phyloP scores from a whole-genome alignment of 2,329 filamentous ascomycete genomes.

The Atkinsonella hypoxylon region DNA sequence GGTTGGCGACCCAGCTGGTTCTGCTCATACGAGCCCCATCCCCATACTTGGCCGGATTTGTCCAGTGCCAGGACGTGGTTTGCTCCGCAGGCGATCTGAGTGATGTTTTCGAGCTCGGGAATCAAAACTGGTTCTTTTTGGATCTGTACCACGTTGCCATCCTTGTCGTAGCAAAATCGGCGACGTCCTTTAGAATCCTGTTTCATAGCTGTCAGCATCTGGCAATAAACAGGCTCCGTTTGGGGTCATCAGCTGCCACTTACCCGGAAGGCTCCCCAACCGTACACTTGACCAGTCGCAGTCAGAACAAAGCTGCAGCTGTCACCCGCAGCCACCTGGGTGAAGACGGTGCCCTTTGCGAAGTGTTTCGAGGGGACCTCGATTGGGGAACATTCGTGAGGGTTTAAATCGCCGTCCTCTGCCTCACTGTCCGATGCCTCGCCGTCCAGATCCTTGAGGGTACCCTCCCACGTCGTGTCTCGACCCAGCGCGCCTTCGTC shows the following conservation, averaged over 20 bases:
- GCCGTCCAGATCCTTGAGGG: slow-evolving; percentile 45
- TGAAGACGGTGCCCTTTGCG: slow-evolving; percentile 46
- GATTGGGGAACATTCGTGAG: slow-evolving; percentile 56
- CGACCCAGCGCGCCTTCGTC: slow-evolving; percentile 72
- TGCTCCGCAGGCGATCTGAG: slow-evolving; percentile 50
- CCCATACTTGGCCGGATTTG: slow-evolving; percentile 49
- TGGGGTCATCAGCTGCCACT: slow-evolving; percentile 19
- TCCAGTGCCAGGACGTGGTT: slow-evolving; percentile 63
- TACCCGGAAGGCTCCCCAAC: slow-evolving; percentile 71
- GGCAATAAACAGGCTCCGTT: neutral
- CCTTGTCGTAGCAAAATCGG: slow-evolving; percentile 44
- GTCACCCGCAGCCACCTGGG: slow-evolving; percentile 59
- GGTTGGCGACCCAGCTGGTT: slow-evolving; percentile 47
- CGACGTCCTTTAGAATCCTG: slow-evolving; percentile 5
- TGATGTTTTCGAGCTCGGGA: slow-evolving; percentile 53
- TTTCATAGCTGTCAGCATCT: neutral
- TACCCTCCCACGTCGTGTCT: slow-evolving; percentile 57
- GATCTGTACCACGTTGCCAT: slow-evolving; percentile 24
- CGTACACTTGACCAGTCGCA: slow-evolving; percentile 62
- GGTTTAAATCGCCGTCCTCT: slow-evolving; percentile 58
- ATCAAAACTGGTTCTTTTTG: slow-evolving; percentile 43
- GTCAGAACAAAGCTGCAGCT: slow-evolving; percentile 68
- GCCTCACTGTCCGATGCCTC: slow-evolving; percentile 38
- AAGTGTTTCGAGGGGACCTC: slow-evolving; percentile 48
- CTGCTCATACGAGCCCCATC: slow-evolving; percentile 65